Conservation (phyloP, 2,329 filamentous ascomycete species). For the Colletotrichum sp. region DNA sequence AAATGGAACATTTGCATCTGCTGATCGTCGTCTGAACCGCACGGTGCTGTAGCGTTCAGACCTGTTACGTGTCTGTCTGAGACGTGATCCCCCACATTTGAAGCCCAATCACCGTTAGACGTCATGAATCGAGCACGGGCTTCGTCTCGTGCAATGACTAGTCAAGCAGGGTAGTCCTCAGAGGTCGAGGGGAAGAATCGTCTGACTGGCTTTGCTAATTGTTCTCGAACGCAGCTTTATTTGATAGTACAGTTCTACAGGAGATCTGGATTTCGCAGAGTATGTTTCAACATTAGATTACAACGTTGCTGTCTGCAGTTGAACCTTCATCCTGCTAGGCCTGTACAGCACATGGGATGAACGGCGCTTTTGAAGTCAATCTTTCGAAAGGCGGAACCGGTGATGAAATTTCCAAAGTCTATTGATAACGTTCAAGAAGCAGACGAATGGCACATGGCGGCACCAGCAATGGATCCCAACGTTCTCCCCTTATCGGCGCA, state of each 20-base stretch:
- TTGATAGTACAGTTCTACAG: background rate
- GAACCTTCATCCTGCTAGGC: background rate
- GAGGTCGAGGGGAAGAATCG: background rate
- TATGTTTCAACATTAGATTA: background rate
- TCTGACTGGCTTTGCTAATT: background rate
- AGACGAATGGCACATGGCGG: background rate
- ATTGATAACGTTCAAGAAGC: background rate
- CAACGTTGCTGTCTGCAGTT: background rate
- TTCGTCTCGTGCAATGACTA: background rate
- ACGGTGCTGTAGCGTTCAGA: background rate
- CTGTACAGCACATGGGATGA: background rate
- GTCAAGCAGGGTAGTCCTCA: background rate
- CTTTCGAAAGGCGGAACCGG: background rate
- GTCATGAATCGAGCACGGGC: background rate
- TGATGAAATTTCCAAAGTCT: background rate
- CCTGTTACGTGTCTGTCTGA: background rate
- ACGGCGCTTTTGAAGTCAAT: background rate
- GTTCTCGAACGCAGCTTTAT: background rate
- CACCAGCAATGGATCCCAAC: background rate
- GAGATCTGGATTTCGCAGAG: background rate
- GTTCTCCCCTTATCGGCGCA: background rate
- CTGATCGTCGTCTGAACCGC: background rate
- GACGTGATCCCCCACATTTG: background rate
- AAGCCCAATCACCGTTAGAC: background rate
- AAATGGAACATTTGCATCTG: background rate